Conservation (phyloP, 768 basidiomycete species). For the Lentinus tigrinus region DNA sequence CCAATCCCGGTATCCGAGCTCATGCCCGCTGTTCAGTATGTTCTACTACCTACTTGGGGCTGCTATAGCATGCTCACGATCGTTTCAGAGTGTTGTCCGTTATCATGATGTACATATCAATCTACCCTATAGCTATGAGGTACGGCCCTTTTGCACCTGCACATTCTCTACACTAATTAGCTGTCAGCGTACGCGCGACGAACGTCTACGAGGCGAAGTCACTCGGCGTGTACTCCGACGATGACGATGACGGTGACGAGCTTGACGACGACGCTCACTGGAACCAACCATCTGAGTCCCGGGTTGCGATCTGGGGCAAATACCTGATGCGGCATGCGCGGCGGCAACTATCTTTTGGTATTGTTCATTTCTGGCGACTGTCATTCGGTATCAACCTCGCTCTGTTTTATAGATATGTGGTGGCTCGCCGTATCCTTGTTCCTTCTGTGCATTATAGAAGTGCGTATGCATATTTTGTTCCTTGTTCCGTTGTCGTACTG, state of each 20-base stretch:
- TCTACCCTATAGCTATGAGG: conserved; percentile 83
- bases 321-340: conserved; percentile 41
- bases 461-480: conserved; percentile 29
- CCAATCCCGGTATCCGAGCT: conserved; percentile 65
- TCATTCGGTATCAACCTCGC: not conserved
- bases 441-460: conserved; percentile 90
- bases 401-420: conserved; percentile 78
- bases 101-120: conserved; percentile 90
- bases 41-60: not conserved
- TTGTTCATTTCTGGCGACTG: not conserved
- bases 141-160: conserved; percentile 20
- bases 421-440: conserved; percentile 88
- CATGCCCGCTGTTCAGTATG: conserved; percentile 85
- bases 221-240: conserved; percentile 44
- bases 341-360: conserved; percentile 53
- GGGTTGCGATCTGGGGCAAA: conserved; percentile 35
- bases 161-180: no score
- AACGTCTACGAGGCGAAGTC: conserved; percentile 54
- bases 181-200: conserved; percentile 41
- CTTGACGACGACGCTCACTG: conserved; percentile 43
- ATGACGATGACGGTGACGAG: conserved; percentile 51
- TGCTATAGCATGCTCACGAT: not conserved
- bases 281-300: conserved; percentile 21
- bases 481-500: not conserved
- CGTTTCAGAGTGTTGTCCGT: conserved; percentile 72